A percentile compares a stretch with the other conserved stretches of the same genome.
These are phyloP conservation scores for Ganoderma lingzhi DNA, from an alignment of 1,284 basidiomycete genomes.

Conservation along the genomic window DNA sequence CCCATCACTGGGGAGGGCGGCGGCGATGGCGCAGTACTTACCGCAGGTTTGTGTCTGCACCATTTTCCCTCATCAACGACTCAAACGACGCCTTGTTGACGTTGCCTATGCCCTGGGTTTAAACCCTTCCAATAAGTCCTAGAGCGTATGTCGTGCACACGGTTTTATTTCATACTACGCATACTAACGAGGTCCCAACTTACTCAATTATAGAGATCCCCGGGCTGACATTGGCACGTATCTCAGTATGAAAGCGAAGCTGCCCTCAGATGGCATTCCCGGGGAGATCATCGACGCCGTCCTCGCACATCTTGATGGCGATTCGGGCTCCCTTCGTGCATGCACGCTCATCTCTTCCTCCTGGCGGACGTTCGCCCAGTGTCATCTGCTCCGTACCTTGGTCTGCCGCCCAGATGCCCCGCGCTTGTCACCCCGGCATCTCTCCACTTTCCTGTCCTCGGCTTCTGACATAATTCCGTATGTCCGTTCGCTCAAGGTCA, in stretches of 20 bases:
- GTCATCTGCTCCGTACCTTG: neutral
- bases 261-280: neutral
- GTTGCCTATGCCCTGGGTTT: too few species aligned
- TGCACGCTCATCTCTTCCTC: neutral
- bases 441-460: neutral
- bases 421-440: neutral
- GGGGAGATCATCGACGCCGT: neutral
- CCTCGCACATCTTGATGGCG: neutral
- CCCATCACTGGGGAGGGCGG: too few species aligned
- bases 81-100: too few species aligned
- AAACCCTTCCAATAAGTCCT: too few species aligned
- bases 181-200: too few species aligned
- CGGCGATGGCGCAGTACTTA: too few species aligned
- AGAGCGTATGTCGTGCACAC: too few species aligned
- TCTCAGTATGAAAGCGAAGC: neutral
- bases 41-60: too few species aligned
- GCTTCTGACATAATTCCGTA: neutral
- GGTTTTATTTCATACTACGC: too few species aligned
- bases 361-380: neutral
- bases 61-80: too few species aligned
- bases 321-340: neutral
- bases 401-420: constrained; percentile 4
- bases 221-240: too few species aligned
- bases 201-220: too few species aligned
- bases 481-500: neutral